A percentile compares a stretch with the other conserved stretches of the same genome.
Conservation (phyloP, 768 basidiomycete genomes). For the Phaeolepiota aurea region DNA sequence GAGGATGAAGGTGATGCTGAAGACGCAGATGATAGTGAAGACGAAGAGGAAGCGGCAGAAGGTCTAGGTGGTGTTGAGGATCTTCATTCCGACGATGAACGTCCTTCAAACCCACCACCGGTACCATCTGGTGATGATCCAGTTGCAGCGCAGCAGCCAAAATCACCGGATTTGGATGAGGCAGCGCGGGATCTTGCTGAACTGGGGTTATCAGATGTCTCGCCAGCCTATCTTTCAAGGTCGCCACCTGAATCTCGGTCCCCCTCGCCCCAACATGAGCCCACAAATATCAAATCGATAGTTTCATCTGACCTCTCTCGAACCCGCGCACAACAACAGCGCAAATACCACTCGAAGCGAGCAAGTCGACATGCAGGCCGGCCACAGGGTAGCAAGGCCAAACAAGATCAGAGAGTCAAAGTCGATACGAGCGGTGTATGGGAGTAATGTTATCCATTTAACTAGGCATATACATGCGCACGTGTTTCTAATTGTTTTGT, state of each 20-base stretch:
- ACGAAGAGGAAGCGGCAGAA: no score
- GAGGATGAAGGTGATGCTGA: slow-evolving; percentile 94
- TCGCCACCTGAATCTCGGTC: slow-evolving; percentile 46
- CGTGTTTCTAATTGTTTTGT: not conserved
- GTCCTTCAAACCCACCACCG: slow-evolving; percentile 73
- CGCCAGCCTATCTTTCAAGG: slow-evolving; percentile 28
- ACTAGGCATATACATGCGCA: not conserved
- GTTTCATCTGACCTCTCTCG: slow-evolving; percentile 58
- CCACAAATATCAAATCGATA: slow-evolving; percentile 43
- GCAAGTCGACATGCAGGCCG: slow-evolving; percentile 54
- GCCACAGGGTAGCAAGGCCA: slow-evolving; percentile 78
- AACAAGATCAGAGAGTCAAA: slow-evolving; percentile 63
- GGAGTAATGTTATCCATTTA: slow-evolving; percentile 27
- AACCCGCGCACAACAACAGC: slow-evolving; percentile 51
- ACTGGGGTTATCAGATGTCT: slow-evolving; percentile 15
- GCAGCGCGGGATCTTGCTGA: slow-evolving; percentile 11
- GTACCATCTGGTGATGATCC: slow-evolving; percentile 80
- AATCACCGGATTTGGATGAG: slow-evolving; percentile 46
- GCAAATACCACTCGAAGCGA: slow-evolving; percentile 75
- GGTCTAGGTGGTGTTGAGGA: slow-evolving; percentile 5
- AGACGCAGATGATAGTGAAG: no score
- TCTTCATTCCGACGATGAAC: slow-evolving; percentile 70
- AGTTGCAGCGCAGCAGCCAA: slow-evolving; percentile 96
- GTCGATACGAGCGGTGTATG: slow-evolving; percentile 52
- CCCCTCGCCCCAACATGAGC: slow-evolving; percentile 31